A percentile compares a stretch with the other conserved stretches of the same genome.
phyloP scores from a whole-genome alignment of 495 filamentous ascomycete genomes.

The Bacidia gigantensis region DNA sequence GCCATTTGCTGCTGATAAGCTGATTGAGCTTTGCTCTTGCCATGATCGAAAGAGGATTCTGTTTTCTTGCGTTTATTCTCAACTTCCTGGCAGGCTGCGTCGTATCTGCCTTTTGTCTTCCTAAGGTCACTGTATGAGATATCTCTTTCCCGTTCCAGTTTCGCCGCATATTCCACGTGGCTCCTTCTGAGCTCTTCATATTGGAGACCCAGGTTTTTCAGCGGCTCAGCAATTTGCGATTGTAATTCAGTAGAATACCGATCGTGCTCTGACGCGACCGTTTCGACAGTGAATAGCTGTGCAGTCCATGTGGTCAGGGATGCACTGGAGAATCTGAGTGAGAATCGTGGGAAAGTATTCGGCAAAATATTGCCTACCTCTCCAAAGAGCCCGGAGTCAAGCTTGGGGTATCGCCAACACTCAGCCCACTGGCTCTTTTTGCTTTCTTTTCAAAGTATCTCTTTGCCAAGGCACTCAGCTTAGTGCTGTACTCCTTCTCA shows the following conservation, averaged over 20 bases:
- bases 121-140: conserved; percentile 67
- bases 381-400: conserved; percentile 94
- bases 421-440: conserved; percentile 74
- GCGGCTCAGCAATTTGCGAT: conserved; percentile 64
- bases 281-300: conserved; percentile 77
- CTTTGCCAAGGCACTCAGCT: conserved; percentile 73
- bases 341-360: not conserved
- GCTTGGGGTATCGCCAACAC: conserved; percentile 83
- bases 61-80: conserved; percentile 89
- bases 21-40: conserved; percentile 69
- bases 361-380: conserved; percentile 34
- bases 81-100: conserved; percentile 83
- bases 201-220: conserved; percentile 53
- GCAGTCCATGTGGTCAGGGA: conserved; percentile 95
- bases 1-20: conserved; percentile 78
- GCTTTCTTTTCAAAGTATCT: conserved; percentile 95
- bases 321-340: conserved; percentile 39
- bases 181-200: conserved; percentile 91
- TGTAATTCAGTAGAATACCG: conserved; percentile 63
- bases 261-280: conserved; percentile 81
- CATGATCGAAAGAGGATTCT: conserved; percentile 75
- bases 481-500: conserved; percentile 90
- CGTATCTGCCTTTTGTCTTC: conserved; percentile 88
- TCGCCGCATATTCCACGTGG: conserved; percentile 75
- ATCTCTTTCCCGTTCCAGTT: conserved; percentile 82